Base-by-base conservation (phyloP, 495 filamentous ascomycete species). In the Hypoxylon subgilvum region DNA sequence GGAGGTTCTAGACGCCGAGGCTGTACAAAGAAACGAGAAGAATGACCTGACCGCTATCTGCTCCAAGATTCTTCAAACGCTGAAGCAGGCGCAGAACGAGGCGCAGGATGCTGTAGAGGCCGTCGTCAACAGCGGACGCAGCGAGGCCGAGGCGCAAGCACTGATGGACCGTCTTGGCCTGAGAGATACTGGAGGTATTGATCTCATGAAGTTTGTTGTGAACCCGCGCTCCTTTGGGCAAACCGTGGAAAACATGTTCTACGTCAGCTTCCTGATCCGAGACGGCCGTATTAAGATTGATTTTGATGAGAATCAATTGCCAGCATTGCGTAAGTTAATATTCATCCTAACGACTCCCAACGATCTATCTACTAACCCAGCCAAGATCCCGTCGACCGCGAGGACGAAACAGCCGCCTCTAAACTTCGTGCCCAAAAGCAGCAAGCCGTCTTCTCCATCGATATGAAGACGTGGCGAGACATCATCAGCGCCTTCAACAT, bases 171-270 rank as follows among this genome's bases (percentile, higher is more conserved):
- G 78, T 39, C 64, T 87, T 50, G 73, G 82, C 4, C 71, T 93
- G 12, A 77, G 81, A 2, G 72, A 79, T 6, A 84, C 84, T 32
- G 86, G 85, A 0, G 88, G 86, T 4, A 76, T 96, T 1, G 82
- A 85, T 12, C 74, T 97, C 7, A 87, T 96, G 70, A 80, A 84
- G 32, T 96, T 96, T 59, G 89, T 90, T 25, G 78, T 97, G 52
- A 96, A 99, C 60, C 93, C 94, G 2, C 70, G 72, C 0, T 95
- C 89, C 0, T 99, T 97, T 65, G 91, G 92, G 0, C 95, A 99
- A 74, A 97, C 90, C 1, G 84, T 97, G 2, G 94, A 99, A 71
- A 99, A 99, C 69, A 73, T 99, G 63, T 99, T 99, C 73, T 97
- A 97, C 67, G 80, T 96, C 52, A 93, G 89, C 69, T 99, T 99